phyloP scores from a whole-genome alignment of 495 filamentous ascomycete species.

The Lindgomyces ingoldianus region DNA sequence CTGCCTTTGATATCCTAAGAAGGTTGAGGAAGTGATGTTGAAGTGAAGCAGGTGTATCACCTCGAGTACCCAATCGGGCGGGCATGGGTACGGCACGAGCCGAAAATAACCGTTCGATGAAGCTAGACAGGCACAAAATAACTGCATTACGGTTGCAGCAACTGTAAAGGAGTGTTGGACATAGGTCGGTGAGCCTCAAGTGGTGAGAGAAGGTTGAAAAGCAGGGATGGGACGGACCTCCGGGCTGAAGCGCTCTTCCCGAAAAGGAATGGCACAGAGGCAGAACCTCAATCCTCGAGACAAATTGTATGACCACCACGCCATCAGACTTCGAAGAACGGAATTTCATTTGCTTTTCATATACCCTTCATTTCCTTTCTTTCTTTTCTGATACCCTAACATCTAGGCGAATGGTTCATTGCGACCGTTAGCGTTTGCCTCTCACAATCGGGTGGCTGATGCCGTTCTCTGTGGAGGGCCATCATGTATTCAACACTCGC shows the following conservation, averaged over 20 bases:
- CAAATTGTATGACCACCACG: conserved; percentile 6
- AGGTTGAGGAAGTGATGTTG: background rate
- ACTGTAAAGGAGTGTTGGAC: background rate
- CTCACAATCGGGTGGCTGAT: conserved; percentile 17
- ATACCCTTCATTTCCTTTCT: background rate
- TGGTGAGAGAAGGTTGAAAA: background rate
- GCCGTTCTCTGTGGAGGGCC: conserved; percentile 2
- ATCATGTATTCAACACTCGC: conserved; percentile 34
- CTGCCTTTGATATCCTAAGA: background rate
- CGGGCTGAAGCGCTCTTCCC: background rate
- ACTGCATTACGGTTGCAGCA: background rate
- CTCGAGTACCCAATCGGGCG: too few species aligned
- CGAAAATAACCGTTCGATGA: background rate
- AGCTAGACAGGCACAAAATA: too few species aligned
- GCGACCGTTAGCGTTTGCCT: background rate
- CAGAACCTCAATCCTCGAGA: conserved; percentile 12
- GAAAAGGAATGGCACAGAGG: conserved; percentile 1
- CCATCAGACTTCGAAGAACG: conserved; percentile 22
- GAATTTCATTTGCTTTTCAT: conserved; percentile 1
- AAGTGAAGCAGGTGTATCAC: background rate
- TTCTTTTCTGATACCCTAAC: background rate
- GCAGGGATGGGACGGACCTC: background rate
- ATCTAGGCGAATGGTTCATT: conserved; percentile 15
- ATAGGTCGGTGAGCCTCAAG: background rate
- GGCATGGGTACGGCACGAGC: too few species aligned